phyloP scores from a whole-genome alignment of 805 yeast genomes.

The Blastobotrys robertii region DNA sequence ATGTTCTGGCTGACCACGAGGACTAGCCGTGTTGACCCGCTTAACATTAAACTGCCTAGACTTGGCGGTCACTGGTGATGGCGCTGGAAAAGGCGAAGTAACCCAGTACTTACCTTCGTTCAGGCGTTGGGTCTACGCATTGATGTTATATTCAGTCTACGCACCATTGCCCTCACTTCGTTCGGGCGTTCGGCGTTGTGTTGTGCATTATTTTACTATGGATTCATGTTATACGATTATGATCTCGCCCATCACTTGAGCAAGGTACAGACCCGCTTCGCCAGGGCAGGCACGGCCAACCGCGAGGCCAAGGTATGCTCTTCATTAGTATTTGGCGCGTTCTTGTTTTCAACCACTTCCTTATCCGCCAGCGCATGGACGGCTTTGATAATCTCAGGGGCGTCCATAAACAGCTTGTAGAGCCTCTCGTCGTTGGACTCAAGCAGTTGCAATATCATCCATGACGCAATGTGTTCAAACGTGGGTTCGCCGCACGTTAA shows the following conservation, averaged over 20 bases:
- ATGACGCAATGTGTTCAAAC: slow-evolving; percentile 93
- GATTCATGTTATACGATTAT: neutral
- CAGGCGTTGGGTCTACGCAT: too few species aligned
- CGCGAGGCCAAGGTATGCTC: slow-evolving; percentile 25
- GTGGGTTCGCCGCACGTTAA: slow-evolving; percentile 80
- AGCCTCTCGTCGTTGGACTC: slow-evolving; percentile 72
- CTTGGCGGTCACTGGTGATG: too few species aligned
- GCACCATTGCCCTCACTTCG: neutral
- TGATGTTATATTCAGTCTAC: too few species aligned
- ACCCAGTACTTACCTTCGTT: too few species aligned
- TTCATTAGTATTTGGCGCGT: slow-evolving; percentile 6
- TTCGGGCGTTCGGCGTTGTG: neutral
- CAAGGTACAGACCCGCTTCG: slow-evolving; percentile 19
- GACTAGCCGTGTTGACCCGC: too few species aligned
- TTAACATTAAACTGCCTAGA: too few species aligned
- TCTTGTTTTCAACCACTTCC: slow-evolving; percentile 14
- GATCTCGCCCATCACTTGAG: neutral
- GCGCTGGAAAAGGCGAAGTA: too few species aligned
- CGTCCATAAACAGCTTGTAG: slow-evolving; percentile 23
- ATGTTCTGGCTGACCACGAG: too few species aligned
- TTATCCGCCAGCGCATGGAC: slow-evolving; percentile 27
- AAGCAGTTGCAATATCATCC: slow-evolving; percentile 90
- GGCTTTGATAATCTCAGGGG: slow-evolving; percentile 25
- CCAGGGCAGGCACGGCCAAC: slow-evolving; percentile 30
- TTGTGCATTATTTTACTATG: too few species aligned